phyloP scores from a whole-genome alignment of 1,284 basidiomycete genomes.

The Neonothopanus nambi region DNA sequence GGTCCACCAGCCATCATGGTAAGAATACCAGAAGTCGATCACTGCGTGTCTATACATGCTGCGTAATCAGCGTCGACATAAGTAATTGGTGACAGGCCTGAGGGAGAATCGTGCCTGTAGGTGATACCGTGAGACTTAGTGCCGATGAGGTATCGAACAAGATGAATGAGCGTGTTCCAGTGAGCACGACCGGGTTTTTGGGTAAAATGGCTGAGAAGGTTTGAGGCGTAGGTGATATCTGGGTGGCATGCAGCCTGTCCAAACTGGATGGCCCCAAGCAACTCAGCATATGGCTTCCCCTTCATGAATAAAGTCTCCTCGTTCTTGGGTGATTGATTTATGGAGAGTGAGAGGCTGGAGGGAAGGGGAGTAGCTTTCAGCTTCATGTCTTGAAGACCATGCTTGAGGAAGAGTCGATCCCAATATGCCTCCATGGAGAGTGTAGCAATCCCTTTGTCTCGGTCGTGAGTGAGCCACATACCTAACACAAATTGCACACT shows the following conservation, averaged over 20 bases:
- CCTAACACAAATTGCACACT: slow-evolving; percentile 19
- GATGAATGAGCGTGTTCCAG: slow-evolving; percentile 29
- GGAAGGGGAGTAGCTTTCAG: slow-evolving; percentile 23
- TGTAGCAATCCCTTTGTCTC: slow-evolving; percentile 11
- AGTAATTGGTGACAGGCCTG: slow-evolving; percentile 24
- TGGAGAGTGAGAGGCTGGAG: no score
- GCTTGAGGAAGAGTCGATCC: slow-evolving; percentile 22
- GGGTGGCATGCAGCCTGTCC: no score
- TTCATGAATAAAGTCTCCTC: slow-evolving; percentile 22
- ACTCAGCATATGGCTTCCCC: no score
- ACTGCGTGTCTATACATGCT: slow-evolving; percentile 24
- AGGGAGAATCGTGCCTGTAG: slow-evolving; percentile 16
- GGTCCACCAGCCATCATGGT: slow-evolving; percentile 31
- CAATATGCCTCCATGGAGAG: slow-evolving; percentile 27
- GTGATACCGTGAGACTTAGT: slow-evolving; percentile 33
- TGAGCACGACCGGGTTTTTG: slow-evolving; percentile 29
- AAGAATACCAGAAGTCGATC: slow-evolving; percentile 32
- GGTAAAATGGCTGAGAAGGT: slow-evolving; percentile 26
- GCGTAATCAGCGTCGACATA: slow-evolving; percentile 40
- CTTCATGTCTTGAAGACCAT: slow-evolving; percentile 22
- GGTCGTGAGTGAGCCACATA: slow-evolving; percentile 22
- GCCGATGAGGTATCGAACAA: no score
- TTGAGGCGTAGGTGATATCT: slow-evolving; percentile 31
- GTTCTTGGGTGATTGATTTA: slow-evolving; percentile 13
- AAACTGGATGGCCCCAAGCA: no score